Conservation (phyloP, 2,329 filamentous ascomycete genomes). For the Microsporum audouinii region DNA sequence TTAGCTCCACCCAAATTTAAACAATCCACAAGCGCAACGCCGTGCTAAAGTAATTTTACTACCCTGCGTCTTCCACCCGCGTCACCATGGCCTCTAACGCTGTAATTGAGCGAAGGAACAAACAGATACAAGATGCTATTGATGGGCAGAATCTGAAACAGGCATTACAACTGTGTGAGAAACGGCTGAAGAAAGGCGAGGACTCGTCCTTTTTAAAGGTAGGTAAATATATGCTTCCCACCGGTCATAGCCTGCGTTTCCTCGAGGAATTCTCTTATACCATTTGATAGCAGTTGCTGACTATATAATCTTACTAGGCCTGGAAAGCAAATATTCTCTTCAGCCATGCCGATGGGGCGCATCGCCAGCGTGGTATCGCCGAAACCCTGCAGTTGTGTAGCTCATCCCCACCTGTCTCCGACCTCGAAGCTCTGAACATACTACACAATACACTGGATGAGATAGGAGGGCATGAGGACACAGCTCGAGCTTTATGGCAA, state of each 20-base stretch:
- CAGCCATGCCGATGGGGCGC: conserved; percentile 31
- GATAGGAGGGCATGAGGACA: conserved; percentile 25
- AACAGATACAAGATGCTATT: conserved; percentile 40
- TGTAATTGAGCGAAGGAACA: conserved; percentile 36
- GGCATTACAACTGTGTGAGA: conserved; percentile 40
- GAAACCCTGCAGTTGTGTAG: conserved; percentile 36
- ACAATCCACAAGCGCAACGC: not conserved
- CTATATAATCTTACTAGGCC: conserved; percentile 20
- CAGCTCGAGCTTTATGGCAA: conserved; percentile 34
- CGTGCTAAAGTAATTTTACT: not conserved
- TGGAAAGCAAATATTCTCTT: conserved; percentile 35
- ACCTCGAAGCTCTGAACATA: conserved; percentile 36
- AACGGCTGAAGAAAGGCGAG: conserved; percentile 46
- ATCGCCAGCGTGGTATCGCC: conserved; percentile 32
- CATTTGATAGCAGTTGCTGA: not conserved
- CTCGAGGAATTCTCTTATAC: not conserved
- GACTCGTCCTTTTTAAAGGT: conserved; percentile 33
- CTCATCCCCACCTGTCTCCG: conserved; percentile 32
- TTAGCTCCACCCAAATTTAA: not conserved
- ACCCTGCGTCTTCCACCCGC: not conserved
- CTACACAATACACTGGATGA: conserved; percentile 31
- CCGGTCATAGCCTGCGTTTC: not conserved
- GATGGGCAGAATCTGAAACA: conserved; percentile 39
- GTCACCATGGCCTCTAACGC: conserved; percentile 27
- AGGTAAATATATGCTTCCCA: conserved; percentile 12